Base-by-base conservation (phyloP, 2,329 filamentous ascomycete genomes). In the Monosporascus sp. region DNA sequence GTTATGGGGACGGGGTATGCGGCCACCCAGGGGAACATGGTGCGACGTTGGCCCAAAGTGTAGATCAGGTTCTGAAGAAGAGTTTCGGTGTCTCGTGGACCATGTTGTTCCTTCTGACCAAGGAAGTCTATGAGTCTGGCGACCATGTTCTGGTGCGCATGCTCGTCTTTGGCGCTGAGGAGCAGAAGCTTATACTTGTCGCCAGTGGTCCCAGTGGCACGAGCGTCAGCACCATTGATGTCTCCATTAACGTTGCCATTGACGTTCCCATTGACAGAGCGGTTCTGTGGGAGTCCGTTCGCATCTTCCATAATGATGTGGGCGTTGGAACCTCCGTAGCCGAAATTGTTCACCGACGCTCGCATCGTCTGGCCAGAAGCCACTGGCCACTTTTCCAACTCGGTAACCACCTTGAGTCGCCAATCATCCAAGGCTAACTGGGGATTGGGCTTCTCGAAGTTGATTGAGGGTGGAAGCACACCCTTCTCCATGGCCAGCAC, bases 321-420 rank as follows among this genome's bases (percentile, higher is more conserved):
- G 7, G 53, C 55, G 31, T 57, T 57, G 11, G 55, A 48, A n/a
- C 55, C 55, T 5, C 53, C 50, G 18, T 52, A 52, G 0, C 52
- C 53, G 8, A 55, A 55, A 15, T 15, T 37, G 15, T 37, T 37
- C 35, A 37, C 35, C 15, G 35, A 37, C 35, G 35, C 35, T 20
- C 44, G 44, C n/a, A n/a, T n/a, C n/a, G n/a, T n/a, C n/a, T n/a
- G n/a, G n/a, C n/a, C n/a, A n/a, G n/a, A n/a, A n/a, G n/a, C n/a
- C n/a, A n/a, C n/a, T n/a, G n/a, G n/a, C n/a, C n/a, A n/a, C n/a
- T n/a, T n/a, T n/a, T n/a, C n/a, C n/a, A n/a, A n/a, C n/a, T n/a
- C n/a, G n/a, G n/a, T n/a, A n/a, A n/a, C n/a, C n/a, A n/a, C n/a
- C n/a, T n/a, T n/a, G n/a, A n/a, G n/a, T n/a, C n/a, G n/a, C n/a